Base-by-base conservation (phyloP, 257 asterid species). In the Jasminum sambac region DNA sequence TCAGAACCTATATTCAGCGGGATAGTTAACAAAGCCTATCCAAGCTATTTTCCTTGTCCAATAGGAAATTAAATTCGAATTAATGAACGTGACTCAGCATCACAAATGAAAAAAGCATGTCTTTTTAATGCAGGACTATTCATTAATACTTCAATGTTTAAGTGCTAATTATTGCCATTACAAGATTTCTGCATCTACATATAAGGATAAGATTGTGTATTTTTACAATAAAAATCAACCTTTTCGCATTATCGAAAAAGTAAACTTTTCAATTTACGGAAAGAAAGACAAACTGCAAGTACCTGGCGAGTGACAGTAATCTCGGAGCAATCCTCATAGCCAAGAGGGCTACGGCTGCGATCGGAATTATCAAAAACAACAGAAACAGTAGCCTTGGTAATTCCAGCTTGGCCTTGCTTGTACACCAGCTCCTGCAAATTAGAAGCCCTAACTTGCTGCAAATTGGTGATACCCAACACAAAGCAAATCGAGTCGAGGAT, bases 391-490 rank as follows among this genome's bases (percentile, higher is more conserved):
- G 99, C 98, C 74, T 95, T 95, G 36, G 99, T 91, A 34, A 95
- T 91, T 70, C 99, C 98, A 74, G 98, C 99, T 78, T 95, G 99
- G 59, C 99, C 99, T 84, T 91, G 99, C 90, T 95, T 95, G 82
- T 95, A 95, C 69, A 95, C 99, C 63, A 95, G 86, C 91, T 95
- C 99, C 87, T 95, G 99, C 74, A 95, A 76, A 77, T 95, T 95
- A 41, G 99, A 81, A 84, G 98, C 98, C 90, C 98, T 86, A 83
- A 91, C 99, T 84, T 95, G 99, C 81, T 91, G 98, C 92, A 95
- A 78, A 83, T 95, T 95, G 61, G 98, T 95, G 75, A 95, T 91
- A 11, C 99, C 99, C 78, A 95, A 64, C 48, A 95, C 99, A 34
- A 95, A 95, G 87, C 99, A 95, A 70, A 95, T 95, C 26, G 99